These are phyloP conservation scores for Kitagawia praeruptora DNA, from an alignment of 129 eudicot species.

Conservation along the genomic window DNA sequence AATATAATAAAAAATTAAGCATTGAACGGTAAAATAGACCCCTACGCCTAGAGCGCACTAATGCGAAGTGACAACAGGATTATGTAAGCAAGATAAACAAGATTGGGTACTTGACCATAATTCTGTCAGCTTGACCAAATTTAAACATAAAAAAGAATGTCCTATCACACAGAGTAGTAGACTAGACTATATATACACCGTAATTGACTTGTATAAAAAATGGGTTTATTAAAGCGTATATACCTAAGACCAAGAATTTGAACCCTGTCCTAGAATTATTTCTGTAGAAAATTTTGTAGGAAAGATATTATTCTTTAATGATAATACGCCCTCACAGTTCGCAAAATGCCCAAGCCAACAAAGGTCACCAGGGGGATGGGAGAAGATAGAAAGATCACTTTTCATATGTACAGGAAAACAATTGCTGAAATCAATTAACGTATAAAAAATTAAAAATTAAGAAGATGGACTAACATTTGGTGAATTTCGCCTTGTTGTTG, in stretches of 20 bases:
- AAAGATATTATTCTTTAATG: background rate
- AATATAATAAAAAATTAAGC: too few relatives aligned
- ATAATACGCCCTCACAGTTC: background rate
- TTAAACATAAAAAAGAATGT: background rate
- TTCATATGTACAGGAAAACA: background rate
- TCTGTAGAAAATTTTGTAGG: background rate
- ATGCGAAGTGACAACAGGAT: background rate
- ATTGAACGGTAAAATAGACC: background rate
- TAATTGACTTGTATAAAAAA: background rate
- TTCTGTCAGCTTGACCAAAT: background rate
- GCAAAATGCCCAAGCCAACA: background rate
- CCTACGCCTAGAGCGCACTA: background rate
- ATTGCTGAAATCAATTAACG: background rate
- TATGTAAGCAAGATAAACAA: background rate
- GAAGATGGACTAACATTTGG: conserved; percentile 58
- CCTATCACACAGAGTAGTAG: background rate
- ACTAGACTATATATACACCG: background rate
- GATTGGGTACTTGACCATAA: background rate
- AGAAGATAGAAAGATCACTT: background rate
- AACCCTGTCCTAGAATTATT: background rate
- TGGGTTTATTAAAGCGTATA: background rate
- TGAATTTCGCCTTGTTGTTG: conserved; percentile 97
- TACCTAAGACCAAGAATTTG: background rate
- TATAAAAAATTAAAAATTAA: background rate
- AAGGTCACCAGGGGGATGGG: background rate